A percentile compares a stretch with the other conserved stretches of the same genome.
Evolutionary conservation across 192 early-diverging fungal genomes (phyloP).

Genomic region (Mortierella alpina): DNA sequence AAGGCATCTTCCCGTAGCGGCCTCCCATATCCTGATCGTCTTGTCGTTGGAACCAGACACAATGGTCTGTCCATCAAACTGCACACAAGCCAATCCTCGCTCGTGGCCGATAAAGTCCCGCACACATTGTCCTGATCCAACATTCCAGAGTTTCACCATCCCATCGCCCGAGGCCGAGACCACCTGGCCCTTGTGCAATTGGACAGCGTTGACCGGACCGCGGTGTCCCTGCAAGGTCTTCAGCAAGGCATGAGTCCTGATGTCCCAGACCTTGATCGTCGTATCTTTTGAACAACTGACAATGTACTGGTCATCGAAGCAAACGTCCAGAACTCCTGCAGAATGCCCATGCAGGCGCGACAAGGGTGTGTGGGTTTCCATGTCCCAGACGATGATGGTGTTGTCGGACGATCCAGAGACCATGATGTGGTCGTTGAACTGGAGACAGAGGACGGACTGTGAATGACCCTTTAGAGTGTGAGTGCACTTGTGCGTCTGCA

Average conservation of each 20-base stretch:
- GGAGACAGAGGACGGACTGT: slow-evolving; percentile 81
- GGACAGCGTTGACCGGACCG: slow-evolving; percentile 96
- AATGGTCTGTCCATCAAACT: slow-evolving; percentile 82
- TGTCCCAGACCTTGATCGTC: slow-evolving; percentile 89
- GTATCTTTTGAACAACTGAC: slow-evolving; percentile 95
- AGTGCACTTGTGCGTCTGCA: slow-evolving; percentile 63
- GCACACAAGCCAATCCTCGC: slow-evolving; percentile 85
- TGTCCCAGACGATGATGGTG: slow-evolving; percentile 88
- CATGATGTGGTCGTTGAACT: slow-evolving; percentile 77
- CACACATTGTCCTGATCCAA: slow-evolving; percentile 73
- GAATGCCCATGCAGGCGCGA: slow-evolving; percentile 78
- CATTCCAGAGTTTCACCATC: slow-evolving; percentile 84
- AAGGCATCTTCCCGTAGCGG: slow-evolving; percentile 70
- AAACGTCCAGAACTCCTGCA: slow-evolving; percentile 86
- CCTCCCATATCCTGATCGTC: slow-evolving; percentile 87
- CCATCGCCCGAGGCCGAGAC: slow-evolving; percentile 89
- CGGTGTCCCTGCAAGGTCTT: slow-evolving; percentile 82
- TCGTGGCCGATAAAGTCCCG: slow-evolving; percentile 84
- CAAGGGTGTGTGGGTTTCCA: slow-evolving; percentile 57
- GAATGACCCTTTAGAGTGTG: slow-evolving; percentile 75
- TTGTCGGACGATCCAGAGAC: slow-evolving; percentile 91
- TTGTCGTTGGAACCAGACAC: slow-evolving; percentile 86
- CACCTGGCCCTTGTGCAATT: slow-evolving; percentile 74
- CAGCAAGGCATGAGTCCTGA: slow-evolving; percentile 67
- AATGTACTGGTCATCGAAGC: slow-evolving; percentile 78